Conservation (phyloP, 129 eudicot species). For the Calendula officinalis region DNA sequence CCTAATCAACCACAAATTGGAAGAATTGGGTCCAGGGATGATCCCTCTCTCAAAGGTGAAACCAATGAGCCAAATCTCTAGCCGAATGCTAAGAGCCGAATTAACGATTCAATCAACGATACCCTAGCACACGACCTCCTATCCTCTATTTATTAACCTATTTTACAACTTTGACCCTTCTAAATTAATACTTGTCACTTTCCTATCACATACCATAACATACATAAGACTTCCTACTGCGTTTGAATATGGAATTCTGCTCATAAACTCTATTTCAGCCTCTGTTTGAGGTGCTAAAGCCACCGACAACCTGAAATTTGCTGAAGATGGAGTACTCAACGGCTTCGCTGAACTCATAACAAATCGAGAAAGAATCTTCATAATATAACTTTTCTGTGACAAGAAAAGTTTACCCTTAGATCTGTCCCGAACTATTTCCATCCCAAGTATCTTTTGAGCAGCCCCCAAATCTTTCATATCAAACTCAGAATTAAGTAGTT, state of each 20-base stretch:
- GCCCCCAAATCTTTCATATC: constrained; percentile 20
- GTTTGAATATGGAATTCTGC: not conserved
- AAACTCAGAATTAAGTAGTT: constrained; percentile 4
- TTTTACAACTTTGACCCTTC: too few relatives aligned
- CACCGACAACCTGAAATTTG: not conserved
- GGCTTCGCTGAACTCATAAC: constrained; percentile 8
- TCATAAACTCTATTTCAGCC: constrained; percentile 4
- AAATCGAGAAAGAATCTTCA: not conserved
- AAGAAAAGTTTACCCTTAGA: not conserved
- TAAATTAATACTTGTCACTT: too few relatives aligned
- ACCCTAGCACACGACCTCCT: too few relatives aligned
- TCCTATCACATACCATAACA: too few relatives aligned
- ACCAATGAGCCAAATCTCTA: too few relatives aligned
- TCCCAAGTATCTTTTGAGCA: constrained; percentile 14
- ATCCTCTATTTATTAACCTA: too few relatives aligned
- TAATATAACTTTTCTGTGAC: constrained; percentile 1
- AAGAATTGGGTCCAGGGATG: too few relatives aligned
- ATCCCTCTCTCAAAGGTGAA: too few relatives aligned
- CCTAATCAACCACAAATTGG: too few relatives aligned
- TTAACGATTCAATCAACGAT: too few relatives aligned
- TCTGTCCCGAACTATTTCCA: not conserved
- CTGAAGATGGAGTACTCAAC: not conserved
- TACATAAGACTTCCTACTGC: constrained; percentile 10
- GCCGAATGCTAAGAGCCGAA: too few relatives aligned
- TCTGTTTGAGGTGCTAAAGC: not conserved